Conservation (phyloP, 257 asterid genomes). For the Petunia axillaris region DNA sequence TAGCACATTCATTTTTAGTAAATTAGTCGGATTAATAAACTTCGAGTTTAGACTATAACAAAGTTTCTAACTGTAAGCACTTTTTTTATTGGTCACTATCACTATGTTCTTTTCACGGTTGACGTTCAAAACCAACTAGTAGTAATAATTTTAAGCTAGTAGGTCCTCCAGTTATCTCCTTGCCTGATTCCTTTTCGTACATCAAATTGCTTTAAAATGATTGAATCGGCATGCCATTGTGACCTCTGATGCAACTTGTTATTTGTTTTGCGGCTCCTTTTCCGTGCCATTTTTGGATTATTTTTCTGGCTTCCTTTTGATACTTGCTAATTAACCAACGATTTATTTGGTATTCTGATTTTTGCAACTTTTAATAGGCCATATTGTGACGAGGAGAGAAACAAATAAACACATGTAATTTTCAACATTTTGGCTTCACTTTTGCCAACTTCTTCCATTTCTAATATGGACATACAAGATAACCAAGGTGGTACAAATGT, state of each 20-base stretch:
- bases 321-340: too few species aligned
- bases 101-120: neutral
- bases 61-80: too few species aligned
- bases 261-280: conserved; percentile 4
- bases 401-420: neutral
- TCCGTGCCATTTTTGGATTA: neutral
- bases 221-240: neutral
- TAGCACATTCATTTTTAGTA: too few species aligned
- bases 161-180: neutral
- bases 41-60: too few species aligned
- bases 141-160: too few species aligned
- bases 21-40: too few species aligned
- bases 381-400: neutral
- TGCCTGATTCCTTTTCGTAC: neutral
- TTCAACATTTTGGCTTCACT: neutral
- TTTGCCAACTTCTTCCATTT: neutral
- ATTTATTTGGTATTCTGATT: neutral
- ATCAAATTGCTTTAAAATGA: neutral
- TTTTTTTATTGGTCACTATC: neutral
- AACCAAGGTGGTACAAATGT: neutral
- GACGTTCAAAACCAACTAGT: neutral
- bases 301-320: too few species aligned
- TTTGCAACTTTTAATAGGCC: neutral
- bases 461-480: neutral
- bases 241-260: neutral